Evolutionary conservation across 306 rosid species (phyloP).

Genomic region (Cucurbita pepo): DNA sequence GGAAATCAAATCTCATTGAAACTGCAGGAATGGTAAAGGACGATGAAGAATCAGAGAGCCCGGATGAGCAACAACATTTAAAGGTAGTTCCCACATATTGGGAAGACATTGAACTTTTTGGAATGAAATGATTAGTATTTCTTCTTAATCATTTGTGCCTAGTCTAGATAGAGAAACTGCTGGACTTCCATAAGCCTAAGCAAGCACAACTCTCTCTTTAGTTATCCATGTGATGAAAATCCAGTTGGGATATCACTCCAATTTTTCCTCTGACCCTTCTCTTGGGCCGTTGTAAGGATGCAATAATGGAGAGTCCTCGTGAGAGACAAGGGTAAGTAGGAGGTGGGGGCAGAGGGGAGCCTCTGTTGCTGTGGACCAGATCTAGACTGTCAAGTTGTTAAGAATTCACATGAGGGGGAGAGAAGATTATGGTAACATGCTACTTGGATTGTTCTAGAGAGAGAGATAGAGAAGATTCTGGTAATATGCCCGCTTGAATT

Average conservation of each 20-base stretch:
- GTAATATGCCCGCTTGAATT: not conserved
- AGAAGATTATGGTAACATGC: not conserved
- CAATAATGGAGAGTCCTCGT: not conserved
- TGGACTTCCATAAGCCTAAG: not conserved
- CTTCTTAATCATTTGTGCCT: not conserved
- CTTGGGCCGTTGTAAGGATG: not conserved
- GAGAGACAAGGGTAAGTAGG: not conserved
- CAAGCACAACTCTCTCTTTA: not conserved
- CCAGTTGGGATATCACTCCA: not conserved
- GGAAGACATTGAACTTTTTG: not conserved
- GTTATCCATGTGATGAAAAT: not conserved
- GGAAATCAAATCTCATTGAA: not conserved
- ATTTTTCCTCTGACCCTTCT: not conserved
- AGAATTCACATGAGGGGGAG: not conserved
- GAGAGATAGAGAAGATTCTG: not conserved
- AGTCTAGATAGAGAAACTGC: not conserved
- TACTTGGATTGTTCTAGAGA: not conserved
- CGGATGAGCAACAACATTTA: not conserved
- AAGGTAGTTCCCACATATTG: not conserved
- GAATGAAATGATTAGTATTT: not conserved
- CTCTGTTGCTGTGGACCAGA: not conserved
- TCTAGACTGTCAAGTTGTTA: not conserved
- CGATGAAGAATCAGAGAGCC: conserved; percentile 11
- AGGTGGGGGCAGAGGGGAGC: not conserved
- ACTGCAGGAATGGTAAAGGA: conserved; percentile 27